phyloP scores from a whole-genome alignment of 371 early-diverging fungal genomes.

The Mucor plumbeus region DNA sequence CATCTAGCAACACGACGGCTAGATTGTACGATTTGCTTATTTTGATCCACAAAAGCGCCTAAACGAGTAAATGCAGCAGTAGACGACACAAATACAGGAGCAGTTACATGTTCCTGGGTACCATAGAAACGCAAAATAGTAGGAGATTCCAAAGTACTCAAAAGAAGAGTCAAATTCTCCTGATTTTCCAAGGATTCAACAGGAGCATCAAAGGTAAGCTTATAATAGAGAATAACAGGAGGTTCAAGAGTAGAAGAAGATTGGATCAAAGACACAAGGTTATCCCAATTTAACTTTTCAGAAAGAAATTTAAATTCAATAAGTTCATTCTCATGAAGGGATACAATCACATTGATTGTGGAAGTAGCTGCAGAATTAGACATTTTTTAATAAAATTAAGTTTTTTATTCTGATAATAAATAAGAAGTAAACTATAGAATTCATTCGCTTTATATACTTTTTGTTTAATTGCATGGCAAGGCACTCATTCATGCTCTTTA shows the following conservation, averaged over 20 bases:
- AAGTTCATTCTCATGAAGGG: neutral
- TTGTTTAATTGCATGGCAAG: neutral
- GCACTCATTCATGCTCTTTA: neutral
- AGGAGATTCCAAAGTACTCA: neutral
- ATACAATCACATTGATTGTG: constrained; percentile 7
- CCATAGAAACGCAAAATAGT: constrained; percentile 4
- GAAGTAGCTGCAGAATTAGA: neutral
- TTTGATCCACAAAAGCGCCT: neutral
- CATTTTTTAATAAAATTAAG: neutral
- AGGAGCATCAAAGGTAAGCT: neutral
- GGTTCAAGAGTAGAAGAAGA: constrained; percentile 3
- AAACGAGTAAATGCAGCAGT: constrained; percentile 11
- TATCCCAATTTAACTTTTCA: constrained; percentile 24
- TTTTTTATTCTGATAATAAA: neutral
- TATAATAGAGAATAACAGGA: constrained; percentile 22
- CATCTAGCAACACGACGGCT: constrained; percentile 4
- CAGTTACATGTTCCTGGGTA: neutral
- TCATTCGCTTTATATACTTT: neutral
- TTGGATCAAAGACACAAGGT: constrained; percentile 16
- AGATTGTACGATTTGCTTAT: neutral
- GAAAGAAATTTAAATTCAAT: constrained; percentile 13
- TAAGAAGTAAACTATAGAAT: neutral
- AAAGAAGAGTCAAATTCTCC: neutral
- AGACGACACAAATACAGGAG: constrained; percentile 1
- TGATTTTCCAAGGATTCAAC: constrained; percentile 11